These are phyloP conservation scores for Penicillium tannophilum DNA, from an alignment of 495 filamentous ascomycete species.

Conservation along the genomic window DNA sequence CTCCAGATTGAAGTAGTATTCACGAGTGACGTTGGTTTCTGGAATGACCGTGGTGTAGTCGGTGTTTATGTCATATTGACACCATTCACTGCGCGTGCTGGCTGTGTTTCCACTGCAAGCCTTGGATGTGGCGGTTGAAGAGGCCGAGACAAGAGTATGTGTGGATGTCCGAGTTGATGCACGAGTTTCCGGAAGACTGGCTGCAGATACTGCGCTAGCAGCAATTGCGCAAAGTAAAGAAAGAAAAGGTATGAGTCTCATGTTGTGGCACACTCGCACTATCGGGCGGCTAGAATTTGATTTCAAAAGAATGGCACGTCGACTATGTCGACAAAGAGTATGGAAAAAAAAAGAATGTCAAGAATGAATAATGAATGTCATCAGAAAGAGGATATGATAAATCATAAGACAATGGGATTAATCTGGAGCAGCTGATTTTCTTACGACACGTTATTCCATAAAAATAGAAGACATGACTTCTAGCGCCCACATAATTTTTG, in stretches of 20 bases:
- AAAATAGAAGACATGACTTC: neutral
- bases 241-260: neutral
- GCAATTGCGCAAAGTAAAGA: neutral
- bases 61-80: slow-evolving; percentile 6
- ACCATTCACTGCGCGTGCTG: slow-evolving; percentile 4
- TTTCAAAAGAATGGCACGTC: neutral
- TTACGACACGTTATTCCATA: neutral
- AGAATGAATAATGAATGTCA: neutral
- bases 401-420: neutral
- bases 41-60: slow-evolving; percentile 7
- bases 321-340: neutral
- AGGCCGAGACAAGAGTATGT: neutral
- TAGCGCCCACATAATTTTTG: too few relatives aligned
- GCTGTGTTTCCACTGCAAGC: slow-evolving; percentile 5
- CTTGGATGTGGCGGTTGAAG: too few relatives aligned
- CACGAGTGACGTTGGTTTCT: slow-evolving; percentile 6
- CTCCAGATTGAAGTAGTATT: slow-evolving; percentile 9
- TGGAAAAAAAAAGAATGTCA: neutral
- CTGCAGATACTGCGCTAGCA: neutral
- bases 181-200: neutral
- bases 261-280: neutral
- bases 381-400: neutral
- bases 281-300: neutral
- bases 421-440: neutral
- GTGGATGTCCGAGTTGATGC: neutral